Evolutionary conservation across 2,329 filamentous ascomycete genomes (phyloP).

Genomic region (Trichoderma pleuroti): DNA sequence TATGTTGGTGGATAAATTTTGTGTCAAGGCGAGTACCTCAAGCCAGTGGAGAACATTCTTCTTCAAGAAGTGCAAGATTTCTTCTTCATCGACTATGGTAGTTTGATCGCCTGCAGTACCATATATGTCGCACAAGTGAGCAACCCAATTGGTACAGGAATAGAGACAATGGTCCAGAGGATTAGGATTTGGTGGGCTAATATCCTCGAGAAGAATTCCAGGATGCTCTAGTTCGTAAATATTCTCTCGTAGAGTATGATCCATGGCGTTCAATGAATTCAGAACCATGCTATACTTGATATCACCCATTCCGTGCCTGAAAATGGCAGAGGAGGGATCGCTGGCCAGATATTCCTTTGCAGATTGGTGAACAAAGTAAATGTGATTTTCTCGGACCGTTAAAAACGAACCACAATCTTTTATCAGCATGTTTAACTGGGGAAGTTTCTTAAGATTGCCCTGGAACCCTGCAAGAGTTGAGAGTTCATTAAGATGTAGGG

Average conservation of each 20-base stretch:
- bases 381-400: slow-evolving; percentile 27
- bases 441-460: neutral
- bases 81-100: neutral
- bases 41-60: neutral
- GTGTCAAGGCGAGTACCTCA: neutral
- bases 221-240: slow-evolving; percentile 32
- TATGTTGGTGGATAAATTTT: neutral
- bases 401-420: slow-evolving; percentile 40
- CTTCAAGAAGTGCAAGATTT: neutral
- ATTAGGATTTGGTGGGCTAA: slow-evolving; percentile 17
- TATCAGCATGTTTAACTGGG: neutral
- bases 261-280: slow-evolving; percentile 24
- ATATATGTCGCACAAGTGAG: slow-evolving; percentile 19
- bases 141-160: slow-evolving; percentile 24
- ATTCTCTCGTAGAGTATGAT: slow-evolving; percentile 31
- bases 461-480: neutral
- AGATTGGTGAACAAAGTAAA: slow-evolving; percentile 42
- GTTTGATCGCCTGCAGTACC: rapidly evolving
- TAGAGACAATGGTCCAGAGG: slow-evolving; percentile 21
- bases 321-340: slow-evolving; percentile 25
- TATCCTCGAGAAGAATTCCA: slow-evolving; percentile 3
- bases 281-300: slow-evolving; percentile 36
- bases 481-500: neutral
- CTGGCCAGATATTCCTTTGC: slow-evolving; percentile 42
- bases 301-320: slow-evolving; percentile 27